Conservation (phyloP, 345 rosid species). For the Draba incana region DNA sequence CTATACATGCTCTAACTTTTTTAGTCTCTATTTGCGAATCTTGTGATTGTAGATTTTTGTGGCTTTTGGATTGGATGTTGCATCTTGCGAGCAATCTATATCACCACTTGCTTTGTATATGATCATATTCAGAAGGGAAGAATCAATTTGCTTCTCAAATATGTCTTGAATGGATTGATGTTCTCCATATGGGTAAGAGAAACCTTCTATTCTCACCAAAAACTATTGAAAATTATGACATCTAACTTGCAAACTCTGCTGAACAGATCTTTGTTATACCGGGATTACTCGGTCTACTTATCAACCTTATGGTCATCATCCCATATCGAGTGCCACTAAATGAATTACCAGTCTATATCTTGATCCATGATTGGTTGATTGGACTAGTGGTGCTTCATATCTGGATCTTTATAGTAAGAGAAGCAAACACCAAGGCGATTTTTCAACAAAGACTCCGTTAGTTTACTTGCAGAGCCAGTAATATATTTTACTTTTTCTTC, state of each 20-base stretch:
- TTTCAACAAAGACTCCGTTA: not conserved
- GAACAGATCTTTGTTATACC: constrained; percentile 33
- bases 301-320: constrained; percentile 34
- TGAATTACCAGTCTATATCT: constrained; percentile 25
- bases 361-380: constrained; percentile 33
- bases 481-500: not conserved
- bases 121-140: constrained; percentile 33
- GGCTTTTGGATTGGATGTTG: constrained; percentile 25
- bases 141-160: constrained; percentile 18
- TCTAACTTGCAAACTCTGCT: constrained; percentile 19
- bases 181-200: constrained; percentile 33
- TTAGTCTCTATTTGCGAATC: not conserved
- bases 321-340: constrained; percentile 28
- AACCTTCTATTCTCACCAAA: not conserved
- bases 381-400: constrained; percentile 31
- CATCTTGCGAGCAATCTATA: not conserved
- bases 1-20: not conserved
- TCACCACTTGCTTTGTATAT: constrained; percentile 1
- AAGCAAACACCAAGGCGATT: not conserved
- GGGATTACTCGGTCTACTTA: constrained; percentile 28
- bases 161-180: constrained; percentile 13
- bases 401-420: constrained; percentile 33
- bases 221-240: not conserved
- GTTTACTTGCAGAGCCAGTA: not conserved
- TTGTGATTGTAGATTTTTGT: constrained; percentile 22